Evolutionary conservation across 805 yeast genomes (phyloP).

Genomic region (Kluyveromyces nonfermentans): DNA sequence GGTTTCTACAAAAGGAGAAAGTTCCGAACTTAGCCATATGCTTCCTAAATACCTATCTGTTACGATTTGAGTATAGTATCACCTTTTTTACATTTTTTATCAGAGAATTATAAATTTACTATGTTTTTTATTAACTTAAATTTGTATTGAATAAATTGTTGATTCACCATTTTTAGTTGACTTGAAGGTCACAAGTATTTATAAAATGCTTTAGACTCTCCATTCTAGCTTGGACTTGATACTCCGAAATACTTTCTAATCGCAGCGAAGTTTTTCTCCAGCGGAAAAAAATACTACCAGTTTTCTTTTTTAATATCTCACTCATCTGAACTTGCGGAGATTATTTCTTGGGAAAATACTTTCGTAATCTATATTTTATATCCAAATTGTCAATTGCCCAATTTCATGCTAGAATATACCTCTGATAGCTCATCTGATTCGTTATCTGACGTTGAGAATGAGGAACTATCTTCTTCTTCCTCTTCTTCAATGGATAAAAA

Average conservation of each 20-base stretch:
- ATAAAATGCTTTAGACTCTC: too few relatives aligned
- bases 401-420: not conserved
- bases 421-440: not conserved
- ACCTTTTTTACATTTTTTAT: not conserved
- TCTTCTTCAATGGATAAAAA: not conserved
- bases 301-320: too few relatives aligned
- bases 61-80: not conserved
- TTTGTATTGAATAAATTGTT: not conserved
- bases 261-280: too few relatives aligned
- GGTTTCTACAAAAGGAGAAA: not conserved
- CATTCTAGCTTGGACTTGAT: too few relatives aligned
- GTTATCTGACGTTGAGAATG: slow-evolving; percentile 7
- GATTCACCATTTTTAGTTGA: not conserved
- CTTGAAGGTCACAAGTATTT: not conserved
- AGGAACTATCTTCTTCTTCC: not conserved
- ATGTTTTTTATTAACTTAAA: too few relatives aligned
- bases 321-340: too few relatives aligned
- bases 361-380: too few relatives aligned
- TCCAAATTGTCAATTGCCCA: not conserved
- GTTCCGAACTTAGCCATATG: not conserved
- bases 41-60: not conserved
- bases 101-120: not conserved
- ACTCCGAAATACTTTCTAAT: too few relatives aligned
- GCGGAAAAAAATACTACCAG: too few relatives aligned
- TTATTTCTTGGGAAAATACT: too few relatives aligned